Evolutionary conservation across 257 asterid species (phyloP).

Genomic region (Solanum boliviense): DNA sequence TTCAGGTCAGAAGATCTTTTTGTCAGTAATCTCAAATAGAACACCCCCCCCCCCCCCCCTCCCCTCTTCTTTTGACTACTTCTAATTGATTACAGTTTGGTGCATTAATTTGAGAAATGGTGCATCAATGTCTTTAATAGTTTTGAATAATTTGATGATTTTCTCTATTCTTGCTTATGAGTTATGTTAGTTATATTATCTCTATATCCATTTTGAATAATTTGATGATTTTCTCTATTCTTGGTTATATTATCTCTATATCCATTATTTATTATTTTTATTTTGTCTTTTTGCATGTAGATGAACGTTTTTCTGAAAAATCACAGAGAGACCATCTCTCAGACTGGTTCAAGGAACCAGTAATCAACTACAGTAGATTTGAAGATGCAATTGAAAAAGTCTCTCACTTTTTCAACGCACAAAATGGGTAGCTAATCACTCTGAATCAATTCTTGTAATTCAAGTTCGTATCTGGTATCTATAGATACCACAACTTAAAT

Average conservation of each 20-base stretch:
- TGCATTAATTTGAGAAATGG: not conserved
- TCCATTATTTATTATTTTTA: not conserved
- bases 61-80: not conserved
- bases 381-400: no score
- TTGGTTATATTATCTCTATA: not conserved
- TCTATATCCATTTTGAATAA: not conserved
- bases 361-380: no score
- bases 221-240: not conserved
- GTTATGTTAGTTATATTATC: not conserved
- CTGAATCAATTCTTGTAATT: no score
- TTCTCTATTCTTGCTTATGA: not conserved
- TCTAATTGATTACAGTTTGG: not conserved
- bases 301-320: slow-evolving; percentile 47
- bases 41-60: not conserved
- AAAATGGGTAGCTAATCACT: no score
- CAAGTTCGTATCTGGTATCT: no score
- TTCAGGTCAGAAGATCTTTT: not conserved
- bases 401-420: no score
- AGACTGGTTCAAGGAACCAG: no score
- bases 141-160: not conserved
- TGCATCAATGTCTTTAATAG: not conserved
- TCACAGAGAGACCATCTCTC: no score
- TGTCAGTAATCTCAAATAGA: not conserved
- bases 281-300: slow-evolving; percentile 30
- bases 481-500: no score